Evolutionary conservation across 306 rosid genomes (phyloP), one percentile per base, ranked within the genome.

Genomic region (Malus sieversii): DNA sequence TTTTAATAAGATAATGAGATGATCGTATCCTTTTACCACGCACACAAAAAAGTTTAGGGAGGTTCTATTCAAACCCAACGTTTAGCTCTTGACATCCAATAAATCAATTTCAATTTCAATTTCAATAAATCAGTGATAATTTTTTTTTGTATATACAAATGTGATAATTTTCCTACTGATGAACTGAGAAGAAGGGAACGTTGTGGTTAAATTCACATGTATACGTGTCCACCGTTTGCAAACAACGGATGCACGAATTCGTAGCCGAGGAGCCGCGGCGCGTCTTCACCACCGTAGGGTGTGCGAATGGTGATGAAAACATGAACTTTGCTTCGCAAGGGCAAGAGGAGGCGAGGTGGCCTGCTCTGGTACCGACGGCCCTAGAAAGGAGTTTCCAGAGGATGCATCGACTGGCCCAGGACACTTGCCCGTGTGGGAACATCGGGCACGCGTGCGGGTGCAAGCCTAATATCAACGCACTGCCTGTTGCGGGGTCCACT

Each of bases 381-480:
- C 25, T 79, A 44, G 57, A 68, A 38, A 79, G 73, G 29, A 79
- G 82, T 62, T 79, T 79, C 45, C 63, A 79, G 42, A 73, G 82
- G 68, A 73, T 79, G 78, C 72, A 72, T 22, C 38, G 51, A 2
- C 61, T 67, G 70, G 55, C 70, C 8, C 61, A 44, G 35, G 52
- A 52, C 18, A 8, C 45, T 27, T 72, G 82, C 63, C 27, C 33
- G 8, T 55, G 82, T 55, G 73, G 55, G 40, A 65, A 5, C 10
- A 38, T 51, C 11, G 42, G 30, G 11, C 27, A 52, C 68, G 16
- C n/a, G 15, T 78, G 81, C 58, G 27, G 46, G 15, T 69, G 76
- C 62, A 75, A 12, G 10, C 23, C 51, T 11, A 15, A 46, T 13
- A 20, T 12, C 42, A 29, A 63, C 1, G 61, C 63, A 20, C n/a